Base-by-base conservation (phyloP, 202 grass and related monocot genomes). In the Zizania palustris region DNA sequence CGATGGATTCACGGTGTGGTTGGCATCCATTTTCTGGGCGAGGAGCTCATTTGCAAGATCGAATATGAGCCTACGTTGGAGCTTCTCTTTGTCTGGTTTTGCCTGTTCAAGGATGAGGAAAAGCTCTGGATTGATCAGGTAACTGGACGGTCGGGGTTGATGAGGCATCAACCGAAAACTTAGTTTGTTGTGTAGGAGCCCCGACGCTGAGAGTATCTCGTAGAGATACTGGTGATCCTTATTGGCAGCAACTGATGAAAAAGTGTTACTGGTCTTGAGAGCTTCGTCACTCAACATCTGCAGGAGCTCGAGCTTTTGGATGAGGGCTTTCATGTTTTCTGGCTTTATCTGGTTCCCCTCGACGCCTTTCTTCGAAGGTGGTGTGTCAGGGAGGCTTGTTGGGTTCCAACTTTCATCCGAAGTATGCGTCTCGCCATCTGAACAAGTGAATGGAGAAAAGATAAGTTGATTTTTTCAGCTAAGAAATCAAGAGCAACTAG, bases 91-190 rank as follows among this genome's bases (percentile, higher is more conserved):
- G 1, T 60, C 49, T 38, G 60, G 57, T 78, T 91, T 94, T 56
- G 77, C 74, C 80, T 89, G 88, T 53, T 94, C 92, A 72, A 94
- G 88, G 28, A 89, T 87, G 73, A 73, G 20, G 59, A 91, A 91
- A 37, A 89, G 73, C 65, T 87, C 68, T 39, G 88, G 83, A 68
- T 87, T 89, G 51, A 89, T 88, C 0, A 78, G 44, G 59, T 69
- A 72, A 33, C 78, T 55, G 4, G 45, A 38, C 43, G 71, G 19
- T 20, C 45, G 37, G 9, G 85, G 65, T 51, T 71, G 53, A 28
- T 20, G 8, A 54, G 38, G 49, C 34, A 65, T 35, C 9, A 16
- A 18, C 11, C 38, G 51, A 45, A 68, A 76, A 33, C 12, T 69
- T 45, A 77, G 69, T 63, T 89, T 80, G 68, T 76, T 80, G 57